Conservation (phyloP, 2,329 filamentous ascomycete species). For the Colletotrichum musicola region DNA sequence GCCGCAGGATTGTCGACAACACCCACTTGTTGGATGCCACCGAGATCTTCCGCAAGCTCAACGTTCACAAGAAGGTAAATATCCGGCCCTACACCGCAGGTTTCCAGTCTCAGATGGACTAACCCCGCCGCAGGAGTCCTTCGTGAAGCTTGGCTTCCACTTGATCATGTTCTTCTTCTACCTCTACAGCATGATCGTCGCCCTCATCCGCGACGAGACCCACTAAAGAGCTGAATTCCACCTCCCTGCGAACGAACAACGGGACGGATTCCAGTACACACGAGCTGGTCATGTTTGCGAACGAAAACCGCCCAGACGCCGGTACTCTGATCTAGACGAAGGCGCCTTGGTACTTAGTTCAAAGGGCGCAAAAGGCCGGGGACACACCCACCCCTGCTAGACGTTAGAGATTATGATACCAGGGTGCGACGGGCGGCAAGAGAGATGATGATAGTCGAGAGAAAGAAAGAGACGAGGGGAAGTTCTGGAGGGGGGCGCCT, state of each 20-base stretch:
- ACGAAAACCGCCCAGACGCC: conserved; percentile 1
- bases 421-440: conserved; percentile 18
- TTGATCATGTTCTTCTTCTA: conserved; percentile 99
- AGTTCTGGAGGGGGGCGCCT: conserved; percentile 3
- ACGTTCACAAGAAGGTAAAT: conserved; percentile 95
- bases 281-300: conserved; percentile 18
- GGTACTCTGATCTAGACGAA: conserved; percentile 2
- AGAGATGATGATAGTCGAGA: background rate
- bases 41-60: conserved; percentile 99
- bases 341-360: conserved; percentile 32
- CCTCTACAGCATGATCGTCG: conserved; percentile 98
- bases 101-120: background rate
- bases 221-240: conserved; percentile 67
- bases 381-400: conserved; percentile 21
- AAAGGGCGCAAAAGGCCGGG: conserved; percentile 18
- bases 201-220: conserved; percentile 94
- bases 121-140: conserved; percentile 81
- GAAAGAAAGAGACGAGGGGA: background rate
- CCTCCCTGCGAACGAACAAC: conserved; percentile 31
- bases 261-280: conserved; percentile 39
- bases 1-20: conserved; percentile 89
- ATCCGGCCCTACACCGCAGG: too few species aligned
- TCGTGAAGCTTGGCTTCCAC: conserved; percentile 99
- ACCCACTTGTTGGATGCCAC: conserved; percentile 97
- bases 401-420: conserved; percentile 39